phyloP scores from a whole-genome alignment of 176 grass and related monocot genomes.

The Dactylis glomerata region DNA sequence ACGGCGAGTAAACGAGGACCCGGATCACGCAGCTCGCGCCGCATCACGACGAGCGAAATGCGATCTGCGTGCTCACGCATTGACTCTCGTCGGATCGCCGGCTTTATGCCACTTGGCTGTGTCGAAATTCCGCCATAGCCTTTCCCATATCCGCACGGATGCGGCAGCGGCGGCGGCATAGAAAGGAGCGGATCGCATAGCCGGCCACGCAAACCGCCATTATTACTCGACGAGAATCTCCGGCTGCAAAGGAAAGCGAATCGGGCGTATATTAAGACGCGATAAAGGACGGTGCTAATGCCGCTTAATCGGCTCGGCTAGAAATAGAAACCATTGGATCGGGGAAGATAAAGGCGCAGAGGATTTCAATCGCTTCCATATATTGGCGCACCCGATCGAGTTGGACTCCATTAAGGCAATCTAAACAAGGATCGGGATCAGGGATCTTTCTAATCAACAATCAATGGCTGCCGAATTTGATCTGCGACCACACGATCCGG shows the following conservation, averaged over 20 bases:
- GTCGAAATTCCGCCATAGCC: background rate
- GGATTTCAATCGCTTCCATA: background rate
- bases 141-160: conserved; percentile 33
- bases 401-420: background rate
- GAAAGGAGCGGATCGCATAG: conserved; percentile 20
- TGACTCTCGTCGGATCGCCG: conserved; percentile 7
- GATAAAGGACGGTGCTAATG: background rate
- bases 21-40: conserved; percentile 3
- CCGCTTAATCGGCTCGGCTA: background rate
- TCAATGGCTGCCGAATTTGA: background rate
- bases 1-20: background rate
- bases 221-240: background rate
- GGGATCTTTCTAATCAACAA: background rate
- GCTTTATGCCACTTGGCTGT: background rate
- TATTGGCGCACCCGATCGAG: background rate
- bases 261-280: background rate
- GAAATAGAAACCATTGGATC: background rate
- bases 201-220: conserved; percentile 18
- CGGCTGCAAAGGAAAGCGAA: background rate
- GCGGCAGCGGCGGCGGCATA: background rate
- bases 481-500: background rate
- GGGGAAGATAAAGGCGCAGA: background rate
- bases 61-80: background rate
- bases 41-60: background rate
- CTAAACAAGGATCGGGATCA: background rate